Percentiles rank a stretch among this genome's conserved stretches.
Evolutionary conservation across 176 grass and related monocot species (phyloP).

Genomic region (Cenchrus purpureus): DNA sequence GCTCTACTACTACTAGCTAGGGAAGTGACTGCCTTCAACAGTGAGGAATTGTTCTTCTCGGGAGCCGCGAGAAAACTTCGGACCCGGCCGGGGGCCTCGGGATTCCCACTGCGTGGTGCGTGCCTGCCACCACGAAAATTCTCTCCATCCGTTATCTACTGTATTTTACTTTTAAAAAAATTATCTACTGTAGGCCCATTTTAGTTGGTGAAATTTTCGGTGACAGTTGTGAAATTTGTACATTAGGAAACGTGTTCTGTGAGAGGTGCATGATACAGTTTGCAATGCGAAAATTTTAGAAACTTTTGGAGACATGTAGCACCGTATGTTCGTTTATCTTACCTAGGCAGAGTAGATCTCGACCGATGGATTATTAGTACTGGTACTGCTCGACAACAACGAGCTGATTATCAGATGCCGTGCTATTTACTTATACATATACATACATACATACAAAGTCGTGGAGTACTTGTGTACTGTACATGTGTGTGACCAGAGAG

Average conservation of each 20-base stretch:
- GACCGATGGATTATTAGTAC: not conserved
- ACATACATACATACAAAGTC: not conserved
- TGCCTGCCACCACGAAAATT: not conserved
- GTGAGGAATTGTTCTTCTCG: constrained; percentile 49
- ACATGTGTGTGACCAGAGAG: too few species aligned
- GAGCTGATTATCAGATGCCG: not conserved
- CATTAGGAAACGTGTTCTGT: too few species aligned
- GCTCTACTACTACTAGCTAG: not conserved
- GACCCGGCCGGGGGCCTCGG: not conserved
- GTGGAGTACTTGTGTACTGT: not conserved
- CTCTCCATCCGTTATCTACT: too few species aligned
- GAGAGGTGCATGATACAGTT: too few species aligned
- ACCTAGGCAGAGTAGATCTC: not conserved
- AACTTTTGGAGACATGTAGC: too few species aligned
- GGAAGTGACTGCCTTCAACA: constrained; percentile 39
- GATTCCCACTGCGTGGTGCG: constrained; percentile 33
- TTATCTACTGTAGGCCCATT: too few species aligned
- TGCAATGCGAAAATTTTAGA: too few species aligned
- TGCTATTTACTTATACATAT: not conserved
- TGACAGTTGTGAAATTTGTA: too few species aligned
- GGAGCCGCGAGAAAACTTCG: constrained; percentile 36
- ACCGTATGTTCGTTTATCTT: not conserved
- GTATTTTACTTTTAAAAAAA: too few species aligned
- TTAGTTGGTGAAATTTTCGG: too few species aligned
- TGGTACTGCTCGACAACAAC: not conserved